Evolutionary conservation across 2,329 filamentous ascomycete genomes (phyloP).

Genomic region (Penicillium sclerotiorum): DNA sequence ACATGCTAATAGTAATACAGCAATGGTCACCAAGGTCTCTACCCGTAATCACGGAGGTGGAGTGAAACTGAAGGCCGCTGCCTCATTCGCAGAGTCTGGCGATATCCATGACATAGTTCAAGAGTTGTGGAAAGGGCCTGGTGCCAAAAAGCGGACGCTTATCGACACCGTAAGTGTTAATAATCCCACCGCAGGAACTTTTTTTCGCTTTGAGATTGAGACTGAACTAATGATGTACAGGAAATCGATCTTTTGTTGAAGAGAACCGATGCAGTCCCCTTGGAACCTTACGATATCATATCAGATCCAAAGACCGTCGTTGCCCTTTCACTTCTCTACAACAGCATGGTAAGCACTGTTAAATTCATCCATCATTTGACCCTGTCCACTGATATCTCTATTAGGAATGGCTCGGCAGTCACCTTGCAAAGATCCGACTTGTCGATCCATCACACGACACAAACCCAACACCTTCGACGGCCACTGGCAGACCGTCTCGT

Average conservation of each 20-base stretch:
- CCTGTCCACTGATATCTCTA: slow-evolving; percentile 1
- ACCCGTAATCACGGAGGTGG: slow-evolving; percentile 50
- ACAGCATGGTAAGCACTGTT: slow-evolving; percentile 69
- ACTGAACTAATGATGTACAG: slow-evolving; percentile 32
- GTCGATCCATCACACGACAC: slow-evolving; percentile 68
- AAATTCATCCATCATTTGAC: not conserved
- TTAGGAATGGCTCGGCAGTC: slow-evolving; percentile 86
- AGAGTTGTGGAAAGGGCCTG: slow-evolving; percentile 62
- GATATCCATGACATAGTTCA: slow-evolving; percentile 73
- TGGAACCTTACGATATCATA: slow-evolving; percentile 81
- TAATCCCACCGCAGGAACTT: too few relatives aligned
- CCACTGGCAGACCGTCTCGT: slow-evolving; percentile 58
- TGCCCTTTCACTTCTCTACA: slow-evolving; percentile 85
- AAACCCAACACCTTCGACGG: slow-evolving; percentile 50
- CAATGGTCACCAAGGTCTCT: slow-evolving; percentile 65
- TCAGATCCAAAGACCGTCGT: slow-evolving; percentile 84
- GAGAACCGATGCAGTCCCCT: slow-evolving; percentile 58
- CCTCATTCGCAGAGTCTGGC: slow-evolving; percentile 67
- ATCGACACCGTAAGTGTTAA: slow-evolving; percentile 57
- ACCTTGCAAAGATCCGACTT: slow-evolving; percentile 77
- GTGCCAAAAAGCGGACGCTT: slow-evolving; percentile 57
- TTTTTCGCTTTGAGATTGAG: not conserved
- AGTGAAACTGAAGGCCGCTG: slow-evolving; percentile 71
- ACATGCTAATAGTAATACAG: slow-evolving; percentile 27
- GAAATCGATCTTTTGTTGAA: slow-evolving; percentile 59